These are phyloP conservation scores for Plectranthus barbatus DNA, from an alignment of 257 asterid species.

Conservation along the genomic window DNA sequence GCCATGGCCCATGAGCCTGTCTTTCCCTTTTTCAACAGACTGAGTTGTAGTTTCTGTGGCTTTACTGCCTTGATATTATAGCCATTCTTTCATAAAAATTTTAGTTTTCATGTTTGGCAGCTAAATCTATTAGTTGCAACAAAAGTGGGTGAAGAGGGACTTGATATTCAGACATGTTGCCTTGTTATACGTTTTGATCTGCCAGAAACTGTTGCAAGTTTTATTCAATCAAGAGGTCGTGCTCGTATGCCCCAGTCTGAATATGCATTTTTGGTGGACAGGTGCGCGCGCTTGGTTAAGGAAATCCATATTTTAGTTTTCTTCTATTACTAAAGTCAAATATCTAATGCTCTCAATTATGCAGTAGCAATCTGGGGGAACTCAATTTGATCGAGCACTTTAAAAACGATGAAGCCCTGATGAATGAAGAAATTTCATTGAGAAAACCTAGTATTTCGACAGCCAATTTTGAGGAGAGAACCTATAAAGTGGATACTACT, in stretches of 20 bases:
- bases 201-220: slow-evolving; percentile 96
- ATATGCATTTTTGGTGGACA: slow-evolving; percentile 87
- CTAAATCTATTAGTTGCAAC: slow-evolving; percentile 91
- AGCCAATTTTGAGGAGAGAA: slow-evolving; percentile 47
- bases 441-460: slow-evolving; percentile 39
- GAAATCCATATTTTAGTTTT: slow-evolving; percentile 11
- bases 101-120: slow-evolving; percentile 37
- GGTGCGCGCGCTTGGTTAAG: slow-evolving; percentile 39
- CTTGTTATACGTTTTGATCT: slow-evolving; percentile 98
- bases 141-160: slow-evolving; percentile 99
- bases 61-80: background rate
- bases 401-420: slow-evolving; percentile 57
- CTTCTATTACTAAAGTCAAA: slow-evolving; percentile 16
- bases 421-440: slow-evolving; percentile 66
- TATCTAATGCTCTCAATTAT: slow-evolving; percentile 20
- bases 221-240: slow-evolving; percentile 96
- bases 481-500: slow-evolving; percentile 63
- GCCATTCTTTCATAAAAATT: background rate
- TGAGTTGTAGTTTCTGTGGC: background rate
- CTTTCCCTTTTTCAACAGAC: background rate
- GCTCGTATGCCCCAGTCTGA: slow-evolving; percentile 97
- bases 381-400: slow-evolving; percentile 59
- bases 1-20: background rate
- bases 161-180: slow-evolving; percentile 98
- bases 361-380: slow-evolving; percentile 68